Percentiles rank a stretch among this genome's conserved stretches.
Evolutionary conservation across 2,329 filamentous ascomycete genomes (phyloP).

Genomic region (Ploettnerulaceae sp.): DNA sequence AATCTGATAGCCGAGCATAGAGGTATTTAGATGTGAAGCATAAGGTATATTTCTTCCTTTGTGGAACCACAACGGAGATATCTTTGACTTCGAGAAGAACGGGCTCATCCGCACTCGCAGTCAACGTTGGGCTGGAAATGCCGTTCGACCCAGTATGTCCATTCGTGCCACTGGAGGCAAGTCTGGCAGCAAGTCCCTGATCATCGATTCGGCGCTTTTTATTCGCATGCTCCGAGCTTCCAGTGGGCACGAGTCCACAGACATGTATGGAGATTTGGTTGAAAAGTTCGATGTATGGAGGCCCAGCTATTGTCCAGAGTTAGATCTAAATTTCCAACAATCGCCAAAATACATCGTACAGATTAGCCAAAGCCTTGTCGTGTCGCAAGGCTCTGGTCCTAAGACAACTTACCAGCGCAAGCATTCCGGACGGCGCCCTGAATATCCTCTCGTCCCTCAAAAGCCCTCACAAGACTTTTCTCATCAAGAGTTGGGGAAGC

Average conservation of each 20-base stretch:
- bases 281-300: constrained; percentile 34
- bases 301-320: constrained; percentile 19
- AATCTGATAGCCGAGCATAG: constrained; percentile 51
- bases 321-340: neutral
- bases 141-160: neutral
- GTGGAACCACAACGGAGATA: constrained; percentile 61
- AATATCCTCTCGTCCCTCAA: constrained; percentile 31
- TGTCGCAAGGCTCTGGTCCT: neutral
- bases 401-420: constrained; percentile 30
- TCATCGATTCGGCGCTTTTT: constrained; percentile 34
- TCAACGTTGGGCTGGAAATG: neutral
- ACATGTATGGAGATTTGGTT: constrained; percentile 34
- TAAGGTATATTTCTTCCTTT: constrained; percentile 63
- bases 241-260: constrained; percentile 15
- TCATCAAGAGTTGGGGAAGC: constrained; percentile 25
- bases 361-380: neutral
- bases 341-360: neutral
- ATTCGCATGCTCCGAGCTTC: constrained; percentile 25
- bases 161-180: constrained; percentile 22
- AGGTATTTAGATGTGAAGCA: constrained; percentile 56
- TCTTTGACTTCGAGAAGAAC: constrained; percentile 59
- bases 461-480: constrained; percentile 30
- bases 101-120: constrained; percentile 40
- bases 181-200: constrained; percentile 21
- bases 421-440: constrained; percentile 31